phyloP scores from a whole-genome alignment of 352 stramenopile species.

The Aphanomyces astaci region DNA sequence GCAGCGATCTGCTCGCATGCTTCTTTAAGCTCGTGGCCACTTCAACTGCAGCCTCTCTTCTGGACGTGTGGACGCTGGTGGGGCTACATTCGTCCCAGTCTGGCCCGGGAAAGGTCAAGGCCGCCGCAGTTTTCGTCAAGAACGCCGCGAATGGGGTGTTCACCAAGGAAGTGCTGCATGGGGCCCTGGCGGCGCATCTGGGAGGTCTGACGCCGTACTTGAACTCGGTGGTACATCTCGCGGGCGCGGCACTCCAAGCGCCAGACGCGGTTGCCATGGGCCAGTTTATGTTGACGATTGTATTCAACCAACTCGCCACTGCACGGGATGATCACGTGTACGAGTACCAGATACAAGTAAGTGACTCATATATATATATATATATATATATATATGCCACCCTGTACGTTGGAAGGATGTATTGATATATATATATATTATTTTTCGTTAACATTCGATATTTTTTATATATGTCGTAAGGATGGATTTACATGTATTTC shows the following conservation, averaged over 20 bases:
- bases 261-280: slow-evolving; percentile 29
- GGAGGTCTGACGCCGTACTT: slow-evolving; percentile 42
- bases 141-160: slow-evolving; percentile 31
- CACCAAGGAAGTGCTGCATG: slow-evolving; percentile 27
- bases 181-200: slow-evolving; percentile 31
- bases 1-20: slow-evolving; percentile 38
- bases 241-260: slow-evolving; percentile 27
- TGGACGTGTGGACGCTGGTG: slow-evolving; percentile 48
- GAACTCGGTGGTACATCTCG: slow-evolving; percentile 34
- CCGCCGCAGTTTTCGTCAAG: slow-evolving; percentile 40
- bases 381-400: too few species aligned
- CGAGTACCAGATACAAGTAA: slow-evolving; percentile 50
- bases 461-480: too few species aligned
- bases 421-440: too few species aligned
- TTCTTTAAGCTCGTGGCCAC: slow-evolving; percentile 29
- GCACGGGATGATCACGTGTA: slow-evolving; percentile 15
- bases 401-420: too few species aligned
- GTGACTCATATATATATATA: background rate
- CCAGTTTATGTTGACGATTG: slow-evolving; percentile 35
- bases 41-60: slow-evolving; percentile 27
- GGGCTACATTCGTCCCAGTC: slow-evolving; percentile 36
- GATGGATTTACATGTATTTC: too few species aligned
- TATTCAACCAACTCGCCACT: slow-evolving; percentile 44
- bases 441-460: too few species aligned
- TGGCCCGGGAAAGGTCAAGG: slow-evolving; percentile 28